Conservation (phyloP, 1,284 basidiomycete species). For the Earliella scabrosa region DNA sequence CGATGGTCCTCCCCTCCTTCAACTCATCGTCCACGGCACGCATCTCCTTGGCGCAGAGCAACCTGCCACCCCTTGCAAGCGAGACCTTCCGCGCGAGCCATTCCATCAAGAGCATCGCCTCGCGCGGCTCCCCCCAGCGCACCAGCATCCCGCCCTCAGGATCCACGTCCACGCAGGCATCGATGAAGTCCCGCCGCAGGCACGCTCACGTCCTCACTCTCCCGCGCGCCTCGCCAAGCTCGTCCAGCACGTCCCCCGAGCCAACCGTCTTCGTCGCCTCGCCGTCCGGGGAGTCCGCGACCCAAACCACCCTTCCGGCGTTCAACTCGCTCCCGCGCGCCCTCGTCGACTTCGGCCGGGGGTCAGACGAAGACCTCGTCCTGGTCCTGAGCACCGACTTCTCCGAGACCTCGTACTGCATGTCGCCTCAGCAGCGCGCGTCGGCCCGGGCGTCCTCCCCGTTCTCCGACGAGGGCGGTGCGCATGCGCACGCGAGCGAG, state of each 20-base stretch:
- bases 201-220: slow-evolving; percentile 18
- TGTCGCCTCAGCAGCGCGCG: not conserved
- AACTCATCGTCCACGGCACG: slow-evolving; percentile 6
- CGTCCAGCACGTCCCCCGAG: not conserved
- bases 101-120: slow-evolving; percentile 25
- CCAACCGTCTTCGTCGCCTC: not conserved
- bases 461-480: not conserved
- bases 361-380: slow-evolving; percentile 25
- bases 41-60: slow-evolving; percentile 1
- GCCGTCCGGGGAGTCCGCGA: not conserved
- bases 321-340: slow-evolving; percentile 11
- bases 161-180: slow-evolving; percentile 17
- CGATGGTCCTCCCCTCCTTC: slow-evolving; percentile 17
- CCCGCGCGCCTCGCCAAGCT: not conserved
- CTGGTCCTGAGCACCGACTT: slow-evolving; percentile 26
- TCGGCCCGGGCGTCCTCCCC: not conserved
- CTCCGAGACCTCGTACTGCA: slow-evolving; percentile 11
- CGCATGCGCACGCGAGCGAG: slow-evolving; percentile 7
- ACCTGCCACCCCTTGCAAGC: slow-evolving; percentile 32
- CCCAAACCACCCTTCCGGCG: not conserved
- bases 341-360: slow-evolving; percentile 8
- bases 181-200: slow-evolving; percentile 16
- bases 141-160: slow-evolving; percentile 7
- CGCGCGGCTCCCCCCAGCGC: slow-evolving; percentile 4
- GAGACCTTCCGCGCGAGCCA: slow-evolving; percentile 30